Evolutionary conservation across 495 filamentous ascomycete species (phyloP).

Genomic region (Penicillium diatomitis): DNA sequence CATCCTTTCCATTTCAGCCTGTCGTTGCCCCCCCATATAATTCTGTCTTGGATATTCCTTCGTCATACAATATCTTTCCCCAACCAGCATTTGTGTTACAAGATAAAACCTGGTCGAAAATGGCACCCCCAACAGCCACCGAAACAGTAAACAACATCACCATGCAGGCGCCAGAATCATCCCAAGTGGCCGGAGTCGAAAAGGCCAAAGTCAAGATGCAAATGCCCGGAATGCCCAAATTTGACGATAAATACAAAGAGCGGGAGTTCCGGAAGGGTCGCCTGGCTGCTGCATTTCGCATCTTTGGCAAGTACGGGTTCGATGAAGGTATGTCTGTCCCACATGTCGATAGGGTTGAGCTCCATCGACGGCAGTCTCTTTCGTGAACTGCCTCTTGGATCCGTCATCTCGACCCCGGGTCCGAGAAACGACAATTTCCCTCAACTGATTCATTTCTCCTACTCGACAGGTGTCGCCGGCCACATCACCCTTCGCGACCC

Average conservation of each 20-base stretch:
- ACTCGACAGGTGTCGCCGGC: constrained; percentile 39
- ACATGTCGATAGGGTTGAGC: background rate
- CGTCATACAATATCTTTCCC: too few relatives aligned
- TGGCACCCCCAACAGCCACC: constrained; percentile 26
- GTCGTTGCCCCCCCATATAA: too few relatives aligned
- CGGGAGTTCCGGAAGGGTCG: constrained; percentile 57
- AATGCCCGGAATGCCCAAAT: constrained; percentile 44
- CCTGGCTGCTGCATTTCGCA: constrained; percentile 57
- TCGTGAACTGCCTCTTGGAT: too few relatives aligned
- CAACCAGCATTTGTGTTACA: too few relatives aligned
- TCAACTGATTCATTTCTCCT: too few relatives aligned
- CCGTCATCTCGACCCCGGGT: too few relatives aligned
- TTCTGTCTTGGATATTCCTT: too few relatives aligned
- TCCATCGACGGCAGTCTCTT: too few relatives aligned
- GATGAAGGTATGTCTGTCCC: constrained; percentile 39
- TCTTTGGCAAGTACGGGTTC: constrained; percentile 61
- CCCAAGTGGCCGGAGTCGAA: constrained; percentile 18
- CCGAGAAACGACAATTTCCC: too few relatives aligned
- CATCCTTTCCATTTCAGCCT: too few relatives aligned
- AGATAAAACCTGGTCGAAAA: background rate
- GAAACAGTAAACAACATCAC: constrained; percentile 16
- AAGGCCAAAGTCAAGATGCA: constrained; percentile 36
- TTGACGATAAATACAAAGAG: constrained; percentile 52
- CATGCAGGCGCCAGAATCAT: constrained; percentile 14
- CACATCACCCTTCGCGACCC: constrained; percentile 60